Conservation (phyloP, 2,329 filamentous ascomycete genomes). For the Fusarium sulawesiense region DNA sequence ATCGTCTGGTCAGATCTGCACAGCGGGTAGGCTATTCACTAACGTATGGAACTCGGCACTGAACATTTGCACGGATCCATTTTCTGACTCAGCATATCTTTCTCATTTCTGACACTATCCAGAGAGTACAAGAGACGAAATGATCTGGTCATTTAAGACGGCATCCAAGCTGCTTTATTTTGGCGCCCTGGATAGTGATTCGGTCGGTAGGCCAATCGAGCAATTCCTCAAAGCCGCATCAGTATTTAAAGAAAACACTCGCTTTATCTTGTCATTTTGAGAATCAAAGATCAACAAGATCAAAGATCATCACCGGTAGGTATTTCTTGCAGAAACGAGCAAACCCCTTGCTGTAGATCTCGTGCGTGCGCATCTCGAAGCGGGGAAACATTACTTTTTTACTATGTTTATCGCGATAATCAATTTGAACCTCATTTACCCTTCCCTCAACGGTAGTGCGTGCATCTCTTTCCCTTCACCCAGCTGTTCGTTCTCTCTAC, state of each 20-base stretch:
- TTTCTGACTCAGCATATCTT: not conserved
- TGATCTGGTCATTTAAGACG: not conserved
- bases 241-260: not conserved
- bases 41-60: too few relatives aligned
- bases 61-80: not conserved
- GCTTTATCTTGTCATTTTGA: not conserved
- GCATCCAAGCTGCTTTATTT: too few relatives aligned
- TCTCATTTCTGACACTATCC: not conserved
- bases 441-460: too few relatives aligned
- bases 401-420: not conserved
- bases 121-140: not conserved
- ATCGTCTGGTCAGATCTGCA: conserved; percentile 11
- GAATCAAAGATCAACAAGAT: not conserved
- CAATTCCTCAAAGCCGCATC: not conserved
- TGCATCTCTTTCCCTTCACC: too few relatives aligned
- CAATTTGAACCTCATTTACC: not conserved
- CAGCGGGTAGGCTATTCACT: not conserved
- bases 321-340: not conserved
- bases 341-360: conserved; percentile 7
- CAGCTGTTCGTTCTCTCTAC: rapidly evolving
- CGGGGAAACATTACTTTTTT: conserved; percentile 24
- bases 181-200: too few relatives aligned
- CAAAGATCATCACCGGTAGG: not conserved
- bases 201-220: not conserved
- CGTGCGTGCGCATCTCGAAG: not conserved